Evolutionary conservation across 1,284 basidiomycete species (phyloP), one percentile per base, ranked within the genome.

Genomic region (Amylostereum chailletii): DNA sequence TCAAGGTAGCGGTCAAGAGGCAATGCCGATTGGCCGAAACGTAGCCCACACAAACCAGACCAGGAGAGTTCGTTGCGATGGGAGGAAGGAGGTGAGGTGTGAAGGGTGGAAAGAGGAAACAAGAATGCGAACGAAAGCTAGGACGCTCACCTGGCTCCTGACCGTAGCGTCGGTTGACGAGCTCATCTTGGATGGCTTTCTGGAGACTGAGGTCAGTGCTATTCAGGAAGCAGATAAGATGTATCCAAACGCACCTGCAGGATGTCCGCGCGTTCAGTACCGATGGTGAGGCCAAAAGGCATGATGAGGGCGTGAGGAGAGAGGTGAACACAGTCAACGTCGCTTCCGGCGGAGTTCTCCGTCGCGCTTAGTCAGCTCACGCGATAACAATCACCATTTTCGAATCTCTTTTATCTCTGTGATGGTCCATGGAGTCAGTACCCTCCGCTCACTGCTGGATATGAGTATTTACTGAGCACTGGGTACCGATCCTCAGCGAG

Each of bases 181-280:
- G 83, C 67, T 91, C 86, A 73, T 83, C 78, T 65, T 90, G 84
- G 57, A 92, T 90, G 42, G 86, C 74, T 71, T 77, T 77, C 88
- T 91, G 57, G 50, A 58, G 38, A 49, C 47, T 59, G 46, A 61
- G 59, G 46, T 38, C 34, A 39, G 45, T 46, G 29, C 38, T 44
- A 8, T 48, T 44, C 10, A 29, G 6, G 32, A 26, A 40, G 42
- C 8, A 40, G 32, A 9, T 50, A 3, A 43, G 26, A 34, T 19
- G 40, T 9, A 42, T 27, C 7, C 19, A 42, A 30, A 62, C 71
- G 42, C 60, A 86, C 86, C 68, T 89, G 85, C 26, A 90, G 75
- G 43, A 76, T 69, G 43, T 69, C 69, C n/a, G 86, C 83, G 54
- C 84, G 80, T 55, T 88, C 86, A 55, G 86, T 88, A 51, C 83